phyloP scores from a whole-genome alignment of 1,284 basidiomycete genomes.

The Peniophora sp. region DNA sequence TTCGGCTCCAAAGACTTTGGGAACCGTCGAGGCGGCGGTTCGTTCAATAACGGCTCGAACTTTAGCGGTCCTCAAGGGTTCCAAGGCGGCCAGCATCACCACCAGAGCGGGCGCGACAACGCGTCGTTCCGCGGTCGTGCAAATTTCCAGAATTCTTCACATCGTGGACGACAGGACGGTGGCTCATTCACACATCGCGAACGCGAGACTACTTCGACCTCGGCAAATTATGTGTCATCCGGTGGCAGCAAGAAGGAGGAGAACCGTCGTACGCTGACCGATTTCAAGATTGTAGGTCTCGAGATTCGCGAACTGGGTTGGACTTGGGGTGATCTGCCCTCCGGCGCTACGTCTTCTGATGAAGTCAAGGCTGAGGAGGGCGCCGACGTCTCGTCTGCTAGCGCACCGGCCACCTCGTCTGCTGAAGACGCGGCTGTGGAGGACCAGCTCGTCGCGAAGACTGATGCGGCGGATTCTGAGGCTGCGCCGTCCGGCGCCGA shows the following conservation, averaged over 20 bases:
- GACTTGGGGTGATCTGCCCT: slow-evolving; percentile 59
- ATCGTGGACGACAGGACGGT: slow-evolving; percentile 45
- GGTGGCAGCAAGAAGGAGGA: slow-evolving; percentile 68
- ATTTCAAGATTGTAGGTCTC: slow-evolving; percentile 91
- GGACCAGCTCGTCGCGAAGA: slow-evolving; percentile 20
- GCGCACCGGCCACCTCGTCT: not conserved
- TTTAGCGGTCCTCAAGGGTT: slow-evolving; percentile 28
- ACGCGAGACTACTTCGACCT: slow-evolving; percentile 37
- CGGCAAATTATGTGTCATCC: slow-evolving; percentile 24
- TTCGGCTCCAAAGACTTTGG: slow-evolving; percentile 47
- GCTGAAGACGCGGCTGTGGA: slow-evolving; percentile 2
- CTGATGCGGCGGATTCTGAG: slow-evolving; percentile 14
- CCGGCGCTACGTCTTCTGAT: slow-evolving; percentile 18
- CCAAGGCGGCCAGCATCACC: slow-evolving; percentile 16
- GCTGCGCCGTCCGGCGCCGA: not conserved
- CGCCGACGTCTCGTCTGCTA: slow-evolving; percentile 4
- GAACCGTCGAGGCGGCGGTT: slow-evolving; percentile 56
- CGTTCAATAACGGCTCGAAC: slow-evolving; percentile 41
- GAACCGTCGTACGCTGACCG: slow-evolving; percentile 81
- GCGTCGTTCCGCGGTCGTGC: slow-evolving; percentile 28
- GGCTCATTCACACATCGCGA: slow-evolving; percentile 25
- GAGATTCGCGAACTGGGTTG: slow-evolving; percentile 69
- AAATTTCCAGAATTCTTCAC: slow-evolving; percentile 29
- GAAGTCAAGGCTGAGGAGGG: slow-evolving; percentile 12
- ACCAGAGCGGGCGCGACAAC: slow-evolving; percentile 16